These are phyloP conservation scores for Marasmius fiardii DNA, from an alignment of 1,284 basidiomycete species.

Conservation along the genomic window DNA sequence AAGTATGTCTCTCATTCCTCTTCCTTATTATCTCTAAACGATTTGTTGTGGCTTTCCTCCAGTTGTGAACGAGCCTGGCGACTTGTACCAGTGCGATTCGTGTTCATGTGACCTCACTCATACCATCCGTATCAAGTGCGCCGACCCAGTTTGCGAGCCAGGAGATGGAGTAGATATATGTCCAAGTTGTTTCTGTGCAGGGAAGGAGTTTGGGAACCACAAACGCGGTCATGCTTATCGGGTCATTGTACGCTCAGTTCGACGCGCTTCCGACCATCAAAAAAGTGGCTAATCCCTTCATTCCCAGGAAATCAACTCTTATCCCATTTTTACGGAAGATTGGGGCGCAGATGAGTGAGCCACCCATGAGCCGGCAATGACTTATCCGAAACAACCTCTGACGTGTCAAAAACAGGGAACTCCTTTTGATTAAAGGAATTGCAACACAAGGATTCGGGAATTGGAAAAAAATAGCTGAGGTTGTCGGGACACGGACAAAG, in stretches of 20 bases:
- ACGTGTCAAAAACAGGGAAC: slow-evolving; percentile 55
- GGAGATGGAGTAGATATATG: slow-evolving; percentile 86
- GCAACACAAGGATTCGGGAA: slow-evolving; percentile 91
- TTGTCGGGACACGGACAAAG: slow-evolving; percentile 92
- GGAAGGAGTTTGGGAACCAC: slow-evolving; percentile 87
- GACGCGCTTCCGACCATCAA: slow-evolving; percentile 6
- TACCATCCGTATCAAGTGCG: slow-evolving; percentile 90
- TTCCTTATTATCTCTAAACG: slow-evolving; percentile 21
- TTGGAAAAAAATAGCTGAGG: slow-evolving; percentile 96
- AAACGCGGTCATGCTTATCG: slow-evolving; percentile 90
- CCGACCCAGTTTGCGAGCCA: slow-evolving; percentile 70
- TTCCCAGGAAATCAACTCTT: slow-evolving; percentile 86
- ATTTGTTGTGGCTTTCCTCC: slow-evolving; percentile 15
- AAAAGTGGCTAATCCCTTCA: slow-evolving; percentile 1
- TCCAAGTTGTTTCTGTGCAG: slow-evolving; percentile 87
- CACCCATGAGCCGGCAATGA: background rate
- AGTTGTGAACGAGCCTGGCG: slow-evolving; percentile 76
- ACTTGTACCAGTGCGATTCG: slow-evolving; percentile 73
- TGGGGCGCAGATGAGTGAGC: slow-evolving; percentile 98
- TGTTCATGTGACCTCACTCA: slow-evolving; percentile 79
- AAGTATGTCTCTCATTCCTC: slow-evolving; percentile 43
- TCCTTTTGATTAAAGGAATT: slow-evolving; percentile 89
- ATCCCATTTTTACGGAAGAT: slow-evolving; percentile 92
- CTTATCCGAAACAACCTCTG: background rate
- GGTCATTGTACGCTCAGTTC: slow-evolving; percentile 69